Conservation (phyloP, 192 early-diverging fungal genomes). For the Obelidium mucronatum region DNA sequence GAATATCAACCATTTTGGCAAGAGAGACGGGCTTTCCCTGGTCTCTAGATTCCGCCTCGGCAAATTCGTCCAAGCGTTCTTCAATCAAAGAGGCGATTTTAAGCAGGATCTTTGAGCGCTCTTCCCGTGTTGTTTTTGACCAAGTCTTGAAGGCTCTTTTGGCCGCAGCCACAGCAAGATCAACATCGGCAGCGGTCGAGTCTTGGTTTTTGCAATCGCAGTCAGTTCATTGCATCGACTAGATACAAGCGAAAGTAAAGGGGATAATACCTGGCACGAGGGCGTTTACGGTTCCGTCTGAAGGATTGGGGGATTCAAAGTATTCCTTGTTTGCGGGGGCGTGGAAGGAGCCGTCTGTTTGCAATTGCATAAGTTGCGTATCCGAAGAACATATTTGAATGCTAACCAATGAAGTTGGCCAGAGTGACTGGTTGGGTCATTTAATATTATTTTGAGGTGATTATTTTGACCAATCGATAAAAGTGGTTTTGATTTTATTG, state of each 20-base stretch:
- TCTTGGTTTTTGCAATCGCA: too few relatives aligned
- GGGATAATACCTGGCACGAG: too few relatives aligned
- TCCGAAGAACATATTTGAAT: too few relatives aligned
- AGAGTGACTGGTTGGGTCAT: too few relatives aligned
- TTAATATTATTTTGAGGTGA: too few relatives aligned
- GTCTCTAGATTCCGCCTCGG: slow-evolving; percentile 72
- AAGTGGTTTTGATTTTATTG: too few relatives aligned
- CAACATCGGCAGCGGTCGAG: slow-evolving; percentile 42
- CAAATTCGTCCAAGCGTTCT: slow-evolving; percentile 64
- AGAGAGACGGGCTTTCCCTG: slow-evolving; percentile 77
- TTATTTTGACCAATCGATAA: too few relatives aligned
- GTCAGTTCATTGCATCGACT: slow-evolving; percentile 42
- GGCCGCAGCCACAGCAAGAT: slow-evolving; percentile 50
- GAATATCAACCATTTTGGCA: slow-evolving; percentile 69
- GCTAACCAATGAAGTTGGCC: too few relatives aligned
- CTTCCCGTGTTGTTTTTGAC: slow-evolving; percentile 56
- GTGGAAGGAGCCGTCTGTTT: slow-evolving; percentile 65
- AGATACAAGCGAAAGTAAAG: slow-evolving; percentile 69
- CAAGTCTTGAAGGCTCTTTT: slow-evolving; percentile 66
- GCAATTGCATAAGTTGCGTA: too few relatives aligned
- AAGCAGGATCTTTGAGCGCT: slow-evolving; percentile 61
- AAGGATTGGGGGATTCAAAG: slow-evolving; percentile 72
- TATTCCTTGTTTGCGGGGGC: slow-evolving; percentile 55
- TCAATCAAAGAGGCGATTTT: slow-evolving; percentile 70
- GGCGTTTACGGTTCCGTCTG: slow-evolving; percentile 63